Conservation (phyloP, 768 basidiomycete species). For the Tremella fuciformis region DNA sequence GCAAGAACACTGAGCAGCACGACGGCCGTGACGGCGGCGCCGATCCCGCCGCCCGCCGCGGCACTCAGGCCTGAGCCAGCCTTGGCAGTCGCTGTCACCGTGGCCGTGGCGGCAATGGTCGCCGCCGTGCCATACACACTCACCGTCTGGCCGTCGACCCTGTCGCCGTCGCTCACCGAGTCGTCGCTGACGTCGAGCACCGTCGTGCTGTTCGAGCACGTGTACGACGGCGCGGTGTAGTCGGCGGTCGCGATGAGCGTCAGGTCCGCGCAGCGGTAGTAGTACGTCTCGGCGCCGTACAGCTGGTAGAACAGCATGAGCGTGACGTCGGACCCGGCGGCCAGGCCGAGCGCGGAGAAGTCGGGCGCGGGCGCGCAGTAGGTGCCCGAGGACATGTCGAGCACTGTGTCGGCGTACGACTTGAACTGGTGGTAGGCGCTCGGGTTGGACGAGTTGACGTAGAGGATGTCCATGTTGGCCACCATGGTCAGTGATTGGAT, state of each 20-base stretch:
- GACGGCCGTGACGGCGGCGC: not conserved
- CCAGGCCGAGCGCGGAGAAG: not conserved
- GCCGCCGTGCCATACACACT: constrained; percentile 5
- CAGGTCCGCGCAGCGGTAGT: constrained; percentile 40
- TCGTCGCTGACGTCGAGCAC: constrained; percentile 20
- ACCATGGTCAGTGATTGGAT: not conserved
- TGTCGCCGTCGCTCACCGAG: constrained; percentile 8
- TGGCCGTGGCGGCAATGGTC: too few species aligned
- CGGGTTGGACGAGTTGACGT: not conserved
- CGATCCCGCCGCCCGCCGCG: constrained; percentile 20
- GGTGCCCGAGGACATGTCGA: constrained; percentile 1
- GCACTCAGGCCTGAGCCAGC: constrained; percentile 12
- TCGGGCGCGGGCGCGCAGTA: constrained; percentile 1
- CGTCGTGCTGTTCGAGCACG: constrained; percentile 33
- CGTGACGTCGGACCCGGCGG: not conserved
- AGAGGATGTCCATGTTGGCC: constrained; percentile 1
- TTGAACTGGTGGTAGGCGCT: not conserved
- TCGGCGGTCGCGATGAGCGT: constrained; percentile 19
- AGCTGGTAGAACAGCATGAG: constrained; percentile 14
- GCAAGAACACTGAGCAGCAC: not conserved
- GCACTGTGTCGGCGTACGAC: not conserved
- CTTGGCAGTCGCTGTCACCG: not conserved
- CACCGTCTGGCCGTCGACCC: constrained; percentile 7
- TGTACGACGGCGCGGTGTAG: constrained; percentile 21
- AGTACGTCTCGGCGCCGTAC: constrained; percentile 14